phyloP scores from a whole-genome alignment of 176 grass and related monocot genomes.

The Neostapfia colusana region DNA sequence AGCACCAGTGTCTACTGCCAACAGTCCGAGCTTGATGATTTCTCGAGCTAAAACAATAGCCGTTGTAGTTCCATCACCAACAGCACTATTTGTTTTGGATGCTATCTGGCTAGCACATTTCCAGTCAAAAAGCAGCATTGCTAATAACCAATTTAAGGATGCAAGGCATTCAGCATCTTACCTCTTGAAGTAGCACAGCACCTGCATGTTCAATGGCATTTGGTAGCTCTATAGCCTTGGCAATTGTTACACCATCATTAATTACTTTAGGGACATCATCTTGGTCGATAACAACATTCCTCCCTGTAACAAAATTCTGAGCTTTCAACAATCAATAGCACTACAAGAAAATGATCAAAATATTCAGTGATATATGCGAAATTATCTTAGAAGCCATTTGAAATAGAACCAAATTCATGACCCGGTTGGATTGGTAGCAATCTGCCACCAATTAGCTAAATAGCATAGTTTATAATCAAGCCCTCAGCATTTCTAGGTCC shows the following conservation, averaged over 20 bases:
- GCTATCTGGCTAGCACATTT: constrained; percentile 62
- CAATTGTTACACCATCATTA: constrained; percentile 88
- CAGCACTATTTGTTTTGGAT: constrained; percentile 72
- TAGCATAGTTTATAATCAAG: neutral
- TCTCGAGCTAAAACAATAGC: constrained; percentile 94
- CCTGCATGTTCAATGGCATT: constrained; percentile 82
- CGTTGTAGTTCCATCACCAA: constrained; percentile 91
- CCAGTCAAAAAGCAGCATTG: constrained; percentile 15
- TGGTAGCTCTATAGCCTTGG: constrained; percentile 77
- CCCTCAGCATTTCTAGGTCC: neutral
- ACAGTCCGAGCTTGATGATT: constrained; percentile 85
- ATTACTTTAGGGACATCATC: constrained; percentile 88
- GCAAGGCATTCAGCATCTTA: constrained; percentile 17
- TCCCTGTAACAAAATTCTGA: constrained; percentile 53
- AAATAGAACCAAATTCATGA: neutral
- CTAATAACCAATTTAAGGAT: neutral
- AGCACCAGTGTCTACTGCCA: constrained; percentile 70
- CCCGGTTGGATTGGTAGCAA: neutral
- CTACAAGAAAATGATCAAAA: constrained; percentile 27
- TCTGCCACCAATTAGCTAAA: neutral
- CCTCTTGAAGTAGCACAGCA: constrained; percentile 85
- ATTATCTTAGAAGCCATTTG: neutral
- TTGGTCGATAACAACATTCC: constrained; percentile 93
- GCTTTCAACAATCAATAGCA: constrained; percentile 40
- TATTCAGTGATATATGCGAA: neutral